Evolutionary conservation across 257 asterid species (phyloP).

Genomic region (Striga asiatica): DNA sequence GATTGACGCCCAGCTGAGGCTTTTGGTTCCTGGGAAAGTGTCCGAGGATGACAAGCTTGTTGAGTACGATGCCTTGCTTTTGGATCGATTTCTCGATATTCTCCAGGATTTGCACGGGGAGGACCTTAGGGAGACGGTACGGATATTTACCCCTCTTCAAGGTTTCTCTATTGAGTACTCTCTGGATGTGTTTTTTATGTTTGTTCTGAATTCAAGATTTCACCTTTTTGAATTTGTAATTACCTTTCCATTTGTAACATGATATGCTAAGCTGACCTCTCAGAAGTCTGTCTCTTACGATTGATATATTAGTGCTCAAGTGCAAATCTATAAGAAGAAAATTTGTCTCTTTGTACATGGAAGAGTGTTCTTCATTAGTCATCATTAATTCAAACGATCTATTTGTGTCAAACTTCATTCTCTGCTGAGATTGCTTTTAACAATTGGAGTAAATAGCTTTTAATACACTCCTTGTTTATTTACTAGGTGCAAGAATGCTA

Average conservation of each 20-base stretch:
- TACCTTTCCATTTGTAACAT: background rate
- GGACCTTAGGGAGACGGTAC: constrained; percentile 47
- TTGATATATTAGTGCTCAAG: background rate
- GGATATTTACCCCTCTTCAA: too few relatives aligned
- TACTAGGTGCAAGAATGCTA: constrained; percentile 52
- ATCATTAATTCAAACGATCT: too few relatives aligned
- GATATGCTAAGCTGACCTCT: background rate
- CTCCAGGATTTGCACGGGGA: constrained; percentile 54
- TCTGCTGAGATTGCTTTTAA: too few relatives aligned
- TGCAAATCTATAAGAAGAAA: background rate
- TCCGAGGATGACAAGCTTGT: constrained; percentile 54
- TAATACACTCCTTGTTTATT: background rate
- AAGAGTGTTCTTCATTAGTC: background rate
- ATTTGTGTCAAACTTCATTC: too few relatives aligned
- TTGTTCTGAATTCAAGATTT: background rate
- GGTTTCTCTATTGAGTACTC: too few relatives aligned
- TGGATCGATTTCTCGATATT: constrained; percentile 60
- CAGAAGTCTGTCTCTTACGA: background rate
- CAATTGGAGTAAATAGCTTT: background rate
- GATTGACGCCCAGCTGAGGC: constrained; percentile 53
- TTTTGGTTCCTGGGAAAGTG: constrained; percentile 45
- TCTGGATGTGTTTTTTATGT: background rate
- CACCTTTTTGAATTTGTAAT: background rate
- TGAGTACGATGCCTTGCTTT: constrained; percentile 54
- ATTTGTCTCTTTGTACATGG: background rate